phyloP scores from a whole-genome alignment of 352 stramenopile species.

The Pythium vanterpoolii region DNA sequence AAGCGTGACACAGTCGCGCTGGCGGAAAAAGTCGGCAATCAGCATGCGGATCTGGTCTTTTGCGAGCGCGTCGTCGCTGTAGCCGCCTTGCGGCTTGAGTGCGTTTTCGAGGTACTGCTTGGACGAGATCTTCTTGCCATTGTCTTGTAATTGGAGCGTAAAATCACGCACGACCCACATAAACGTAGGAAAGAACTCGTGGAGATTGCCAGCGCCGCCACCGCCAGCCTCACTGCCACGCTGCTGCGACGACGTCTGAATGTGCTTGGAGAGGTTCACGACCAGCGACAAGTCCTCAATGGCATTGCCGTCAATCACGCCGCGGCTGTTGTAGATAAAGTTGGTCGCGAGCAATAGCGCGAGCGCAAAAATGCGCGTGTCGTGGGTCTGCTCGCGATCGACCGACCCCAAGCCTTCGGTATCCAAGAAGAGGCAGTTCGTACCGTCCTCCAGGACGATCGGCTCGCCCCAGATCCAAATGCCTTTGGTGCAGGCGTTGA shows the following conservation, averaged over 20 bases:
- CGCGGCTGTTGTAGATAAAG: slow-evolving; percentile 91
- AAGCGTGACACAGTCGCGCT: slow-evolving; percentile 88
- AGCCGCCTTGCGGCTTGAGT: slow-evolving; percentile 73
- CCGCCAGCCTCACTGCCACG: slow-evolving; percentile 23
- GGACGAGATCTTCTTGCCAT: slow-evolving; percentile 83
- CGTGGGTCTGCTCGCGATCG: slow-evolving; percentile 84
- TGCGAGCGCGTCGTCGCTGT: slow-evolving; percentile 67
- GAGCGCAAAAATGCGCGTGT: slow-evolving; percentile 89
- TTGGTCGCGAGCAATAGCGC: slow-evolving; percentile 80
- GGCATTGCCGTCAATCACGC: slow-evolving; percentile 87
- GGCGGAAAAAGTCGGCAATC: slow-evolving; percentile 79
- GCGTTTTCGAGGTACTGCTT: slow-evolving; percentile 89
- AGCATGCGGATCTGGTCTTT: slow-evolving; percentile 84
- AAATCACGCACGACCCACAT: slow-evolving; percentile 91
- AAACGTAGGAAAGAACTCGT: slow-evolving; percentile 87
- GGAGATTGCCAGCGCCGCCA: slow-evolving; percentile 34
- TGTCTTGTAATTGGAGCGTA: slow-evolving; percentile 81
- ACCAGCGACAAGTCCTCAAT: slow-evolving; percentile 90
- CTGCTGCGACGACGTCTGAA: slow-evolving; percentile 58
- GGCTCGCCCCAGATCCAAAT: slow-evolving; percentile 91
- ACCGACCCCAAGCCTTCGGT: slow-evolving; percentile 86
- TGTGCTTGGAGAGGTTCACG: slow-evolving; percentile 89
- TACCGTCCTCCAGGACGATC: slow-evolving; percentile 65
- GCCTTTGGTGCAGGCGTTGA: slow-evolving; percentile 89
- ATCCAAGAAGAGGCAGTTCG: slow-evolving; percentile 83